phyloP scores from a whole-genome alignment of 805 yeast genomes.

The Ogataea polymorpha region DNA sequence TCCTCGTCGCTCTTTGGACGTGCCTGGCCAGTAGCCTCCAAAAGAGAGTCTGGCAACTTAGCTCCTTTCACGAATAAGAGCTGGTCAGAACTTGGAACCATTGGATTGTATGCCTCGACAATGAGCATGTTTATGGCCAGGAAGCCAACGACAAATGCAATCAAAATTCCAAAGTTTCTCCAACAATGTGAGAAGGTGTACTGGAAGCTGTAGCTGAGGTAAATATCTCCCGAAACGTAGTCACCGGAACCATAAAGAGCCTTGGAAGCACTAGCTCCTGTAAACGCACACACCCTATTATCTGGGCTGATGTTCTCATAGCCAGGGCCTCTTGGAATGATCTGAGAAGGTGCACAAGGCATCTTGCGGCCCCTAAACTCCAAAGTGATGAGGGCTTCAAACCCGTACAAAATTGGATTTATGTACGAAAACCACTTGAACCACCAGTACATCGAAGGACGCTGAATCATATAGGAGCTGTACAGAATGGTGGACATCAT shows the following conservation, averaged over 20 bases:
- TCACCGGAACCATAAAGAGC: slow-evolving; percentile 23
- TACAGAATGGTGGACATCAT: slow-evolving; percentile 52
- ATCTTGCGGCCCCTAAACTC: slow-evolving; percentile 55
- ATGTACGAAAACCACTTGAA: slow-evolving; percentile 53
- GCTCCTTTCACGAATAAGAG: slow-evolving; percentile 31
- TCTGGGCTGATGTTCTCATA: slow-evolving; percentile 40
- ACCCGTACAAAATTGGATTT: slow-evolving; percentile 47
- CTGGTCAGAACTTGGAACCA: slow-evolving; percentile 32
- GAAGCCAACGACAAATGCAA: slow-evolving; percentile 42
- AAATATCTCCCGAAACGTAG: slow-evolving; percentile 51
- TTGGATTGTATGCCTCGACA: slow-evolving; percentile 32
- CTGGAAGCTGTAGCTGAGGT: slow-evolving; percentile 41
- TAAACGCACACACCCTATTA: slow-evolving; percentile 49
- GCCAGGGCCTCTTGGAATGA: slow-evolving; percentile 55
- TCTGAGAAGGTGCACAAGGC: slow-evolving; percentile 40
- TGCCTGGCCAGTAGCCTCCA: slow-evolving; percentile 32
- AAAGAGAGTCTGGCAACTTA: slow-evolving; percentile 21
- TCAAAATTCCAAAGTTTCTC: slow-evolving; percentile 68
- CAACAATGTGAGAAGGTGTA: slow-evolving; percentile 63
- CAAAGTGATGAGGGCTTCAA: slow-evolving; percentile 53
- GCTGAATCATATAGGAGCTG: slow-evolving; percentile 65
- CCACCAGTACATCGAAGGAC: slow-evolving; percentile 60
- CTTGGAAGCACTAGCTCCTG: slow-evolving; percentile 41
- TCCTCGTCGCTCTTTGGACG: slow-evolving; percentile 30
- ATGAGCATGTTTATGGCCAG: slow-evolving; percentile 28